Evolutionary conservation across 2,329 filamentous ascomycete species (phyloP), one percentile per base, ranked within the genome.

Genomic region (Grosmannia serpens): DNA sequence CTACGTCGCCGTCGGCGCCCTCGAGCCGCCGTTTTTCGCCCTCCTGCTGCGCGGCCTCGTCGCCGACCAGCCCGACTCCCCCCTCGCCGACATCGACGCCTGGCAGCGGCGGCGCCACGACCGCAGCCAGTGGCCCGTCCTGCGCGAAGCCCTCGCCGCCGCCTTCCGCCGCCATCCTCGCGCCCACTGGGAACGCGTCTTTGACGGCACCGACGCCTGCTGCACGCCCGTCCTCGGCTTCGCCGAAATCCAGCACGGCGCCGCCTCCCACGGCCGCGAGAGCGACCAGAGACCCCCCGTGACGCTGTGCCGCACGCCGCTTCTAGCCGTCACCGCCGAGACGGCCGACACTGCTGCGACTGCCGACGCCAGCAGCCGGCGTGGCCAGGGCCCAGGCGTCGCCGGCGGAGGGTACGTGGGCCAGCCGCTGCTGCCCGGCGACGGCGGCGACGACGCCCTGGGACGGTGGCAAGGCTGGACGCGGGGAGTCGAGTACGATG

Each of bases 151-250:
- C 3, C 86, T 95, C 64, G 78, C 78, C 3, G 68, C 68, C 4
- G 76, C 74, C 0, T 96, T 97, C 70, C 82, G 78, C 69, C 71
- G 74, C 51, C 89, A 84, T 73, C 87, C 86, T 5, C 79, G 91
- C 38, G 68, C 71, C 0, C 86, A 95, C 69, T 97, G 92, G 92
- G 92, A 96, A 71, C 69, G 61, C 4, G 75, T 95, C 7, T 97
- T 96, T 69, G 89, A 95, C 69, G 89, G 88, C 13, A 94, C 88
- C 0, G 92, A 97, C 73, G 92, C 92, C 1, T 97, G 92, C 70
- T 90, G 87, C 62, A 90, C 89, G n/a, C 92, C 92, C 0, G 88
- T 97, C 1, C 74, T 96, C 49, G 85, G 84, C 38, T 88, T 90
- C 63, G 67, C 65, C 0, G 91, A 96, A 72, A 75, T 96, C 50